Conservation (phyloP, 1,139 yeast genomes). For the Pichia sp. region DNA sequence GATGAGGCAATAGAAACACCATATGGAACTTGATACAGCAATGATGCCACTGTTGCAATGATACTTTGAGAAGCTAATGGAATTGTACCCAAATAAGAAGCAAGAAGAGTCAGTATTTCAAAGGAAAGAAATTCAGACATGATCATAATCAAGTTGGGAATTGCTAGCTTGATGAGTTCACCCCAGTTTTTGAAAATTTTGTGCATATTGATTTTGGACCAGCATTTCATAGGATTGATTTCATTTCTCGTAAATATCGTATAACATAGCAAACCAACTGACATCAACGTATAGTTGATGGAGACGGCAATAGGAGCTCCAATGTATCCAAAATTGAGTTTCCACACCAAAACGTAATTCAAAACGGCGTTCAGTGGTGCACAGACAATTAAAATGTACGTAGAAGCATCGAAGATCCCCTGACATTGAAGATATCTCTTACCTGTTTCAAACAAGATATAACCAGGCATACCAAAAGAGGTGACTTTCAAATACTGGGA, state of each 20-base stretch:
- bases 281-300: constrained; percentile 51
- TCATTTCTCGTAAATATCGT: constrained; percentile 33
- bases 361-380: constrained; percentile 47
- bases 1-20: constrained; percentile 55
- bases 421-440: constrained; percentile 47
- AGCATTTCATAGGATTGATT: constrained; percentile 32
- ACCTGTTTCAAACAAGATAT: constrained; percentile 45
- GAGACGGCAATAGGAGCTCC: constrained; percentile 57
- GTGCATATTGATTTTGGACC: constrained; percentile 34
- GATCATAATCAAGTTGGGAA: constrained; percentile 52
- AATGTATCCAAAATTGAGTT: constrained; percentile 35
- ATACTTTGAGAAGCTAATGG: constrained; percentile 52
- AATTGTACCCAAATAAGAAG: constrained; percentile 47
- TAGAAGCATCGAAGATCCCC: constrained; percentile 45
- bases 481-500: constrained; percentile 43
- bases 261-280: constrained; percentile 33
- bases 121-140: constrained; percentile 54
- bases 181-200: constrained; percentile 38
- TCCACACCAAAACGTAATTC: constrained; percentile 40
- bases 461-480: constrained; percentile 50
- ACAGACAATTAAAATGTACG: constrained; percentile 41
- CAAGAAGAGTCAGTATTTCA: constrained; percentile 47
- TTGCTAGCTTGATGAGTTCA: constrained; percentile 38
- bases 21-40: constrained; percentile 41
- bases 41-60: constrained; percentile 47